Conservation (phyloP, 2,329 filamentous ascomycete species). For the Hysterium pulicare region DNA sequence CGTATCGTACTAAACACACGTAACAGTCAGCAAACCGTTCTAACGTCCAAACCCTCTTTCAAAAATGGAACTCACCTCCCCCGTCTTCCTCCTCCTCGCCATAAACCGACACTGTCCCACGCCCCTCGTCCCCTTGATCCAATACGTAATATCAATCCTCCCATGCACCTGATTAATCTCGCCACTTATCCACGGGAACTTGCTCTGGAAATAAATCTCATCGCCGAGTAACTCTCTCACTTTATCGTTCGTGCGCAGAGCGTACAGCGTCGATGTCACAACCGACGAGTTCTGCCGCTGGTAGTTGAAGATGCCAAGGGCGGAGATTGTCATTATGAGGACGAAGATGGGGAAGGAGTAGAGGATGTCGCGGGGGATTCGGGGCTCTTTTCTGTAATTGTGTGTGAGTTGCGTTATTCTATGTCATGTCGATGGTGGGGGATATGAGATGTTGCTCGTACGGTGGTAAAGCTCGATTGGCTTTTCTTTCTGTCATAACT, state of each 20-base stretch:
- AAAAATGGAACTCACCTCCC: slow-evolving; percentile 47
- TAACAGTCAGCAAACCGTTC: slow-evolving; percentile 9
- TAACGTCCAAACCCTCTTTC: background rate
- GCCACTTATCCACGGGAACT: slow-evolving; percentile 49
- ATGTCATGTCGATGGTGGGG: too few species aligned
- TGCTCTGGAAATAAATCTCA: slow-evolving; percentile 50
- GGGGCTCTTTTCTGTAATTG: too few species aligned
- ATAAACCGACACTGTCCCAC: slow-evolving; percentile 75
- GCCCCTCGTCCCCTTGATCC: slow-evolving; percentile 74
- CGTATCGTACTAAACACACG: slow-evolving; percentile 67
- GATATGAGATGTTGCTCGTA: too few species aligned
- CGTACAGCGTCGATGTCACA: slow-evolving; percentile 84
- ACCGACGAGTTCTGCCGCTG: slow-evolving; percentile 86
- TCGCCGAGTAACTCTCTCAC: slow-evolving; percentile 81
- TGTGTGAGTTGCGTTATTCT: too few species aligned
- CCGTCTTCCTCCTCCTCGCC: slow-evolving; percentile 62
- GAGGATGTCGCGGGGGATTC: too few species aligned
- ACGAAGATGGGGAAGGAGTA: slow-evolving; percentile 80
- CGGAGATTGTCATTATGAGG: slow-evolving; percentile 64
- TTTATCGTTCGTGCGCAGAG: slow-evolving; percentile 72
- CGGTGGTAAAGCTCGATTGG: too few species aligned
- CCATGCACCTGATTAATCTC: slow-evolving; percentile 94
- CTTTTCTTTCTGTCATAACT: too few species aligned
- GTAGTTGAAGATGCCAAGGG: slow-evolving; percentile 97
- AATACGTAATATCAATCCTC: slow-evolving; percentile 80